Conservation (phyloP, 768 basidiomycete species). For the Collybiopsis luxurians region DNA sequence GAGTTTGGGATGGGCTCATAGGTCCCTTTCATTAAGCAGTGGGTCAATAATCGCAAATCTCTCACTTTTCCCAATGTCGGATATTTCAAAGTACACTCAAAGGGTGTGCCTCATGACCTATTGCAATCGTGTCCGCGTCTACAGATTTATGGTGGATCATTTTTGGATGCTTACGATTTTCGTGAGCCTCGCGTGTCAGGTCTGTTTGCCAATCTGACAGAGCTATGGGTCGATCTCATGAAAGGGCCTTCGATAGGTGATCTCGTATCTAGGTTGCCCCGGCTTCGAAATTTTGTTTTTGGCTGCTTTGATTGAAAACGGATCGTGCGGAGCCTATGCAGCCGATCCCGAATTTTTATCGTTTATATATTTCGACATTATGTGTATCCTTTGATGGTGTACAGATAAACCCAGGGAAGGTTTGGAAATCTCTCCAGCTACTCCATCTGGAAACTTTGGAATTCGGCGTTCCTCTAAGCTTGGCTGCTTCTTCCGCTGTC, state of each 20-base stretch:
- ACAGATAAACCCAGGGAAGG: too few species aligned
- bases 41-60: too few species aligned
- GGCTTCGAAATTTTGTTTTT: neutral
- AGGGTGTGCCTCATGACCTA: neutral
- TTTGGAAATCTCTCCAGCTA: too few species aligned
- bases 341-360: too few species aligned
- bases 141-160: neutral
- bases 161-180: neutral
- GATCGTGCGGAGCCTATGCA: too few species aligned
- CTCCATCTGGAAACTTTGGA: too few species aligned
- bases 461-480: too few species aligned
- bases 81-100: neutral
- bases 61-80: neutral
- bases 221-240: neutral
- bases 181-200: neutral
- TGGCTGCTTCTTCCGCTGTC: too few species aligned
- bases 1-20: neutral
- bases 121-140: neutral
- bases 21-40: neutral
- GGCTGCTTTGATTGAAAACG: too few species aligned
- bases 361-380: too few species aligned
- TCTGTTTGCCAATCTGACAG: neutral
- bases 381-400: too few species aligned
- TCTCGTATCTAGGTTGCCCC: neutral
- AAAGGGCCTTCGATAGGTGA: neutral